Evolutionary conservation across 202 grass and related monocot genomes (phyloP), one percentile per base, ranked within the genome.

Genomic region (Dendrocalamus latiflorus): DNA sequence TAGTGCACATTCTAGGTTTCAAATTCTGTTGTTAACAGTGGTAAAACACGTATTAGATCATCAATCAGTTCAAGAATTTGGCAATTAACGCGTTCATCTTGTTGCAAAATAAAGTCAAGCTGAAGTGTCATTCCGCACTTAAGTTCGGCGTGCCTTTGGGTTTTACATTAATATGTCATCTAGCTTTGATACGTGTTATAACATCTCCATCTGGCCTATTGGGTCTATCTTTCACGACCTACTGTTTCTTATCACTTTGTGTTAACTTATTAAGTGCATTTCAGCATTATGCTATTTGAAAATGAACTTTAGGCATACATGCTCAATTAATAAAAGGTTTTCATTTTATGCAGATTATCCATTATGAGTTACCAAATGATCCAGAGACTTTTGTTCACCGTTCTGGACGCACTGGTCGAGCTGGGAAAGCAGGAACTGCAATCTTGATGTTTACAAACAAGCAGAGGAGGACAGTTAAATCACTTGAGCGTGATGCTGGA

Each of bases 341-440:
- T 57, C 26, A 62, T 79, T 75, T 69, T 77, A 54, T 90, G 74
- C 86, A 99, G 96, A 84, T 99, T 89, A 92, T 99, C 68, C 96
- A 99, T 93, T 99, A 95, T 61, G 96, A 99, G 80, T 83, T 99
- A 48, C 93, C 96, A 68, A 99, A 99, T 75, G 96, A 99, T 67
- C 93, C 96, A 34, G 96, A 99, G 68, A 99, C 96, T 55, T 99
- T 99, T 86, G 96, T 99, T 57, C 96, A 99, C 81, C 96, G 96
- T 51, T 99, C 96, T 78, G 96, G 96, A 18, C 96, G 96, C 68
- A 99, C 96, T 82, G 96, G 96, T 37, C 89, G 96, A 61, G 96
- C 96, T 87, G 96, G 96, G 33, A 99, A 99, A 90, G 89, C 45
- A 81, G 96, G 96, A 85, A 88, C 4, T 64, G 93, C 96, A 34